phyloP scores from a whole-genome alignment of 73 alveolate species.

The Paramecium biaurelia region DNA sequence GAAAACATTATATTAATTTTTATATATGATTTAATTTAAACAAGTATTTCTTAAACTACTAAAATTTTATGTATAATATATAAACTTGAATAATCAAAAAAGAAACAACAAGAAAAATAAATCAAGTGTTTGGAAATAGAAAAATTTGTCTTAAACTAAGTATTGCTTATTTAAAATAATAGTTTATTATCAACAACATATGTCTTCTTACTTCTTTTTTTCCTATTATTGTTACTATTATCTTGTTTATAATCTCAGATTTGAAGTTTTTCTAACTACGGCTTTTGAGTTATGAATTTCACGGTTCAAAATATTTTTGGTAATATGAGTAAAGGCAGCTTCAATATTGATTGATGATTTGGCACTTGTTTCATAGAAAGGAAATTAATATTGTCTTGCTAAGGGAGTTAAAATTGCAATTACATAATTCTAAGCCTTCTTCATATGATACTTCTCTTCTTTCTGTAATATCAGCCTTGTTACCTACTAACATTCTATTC shows the following conservation, averaged over 20 bases:
- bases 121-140: no score
- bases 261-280: constrained; percentile 6
- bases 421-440: constrained; percentile 76
- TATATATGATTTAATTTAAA: no score
- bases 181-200: neutral
- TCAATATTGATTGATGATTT: constrained; percentile 54
- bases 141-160: no score
- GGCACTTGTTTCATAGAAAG: constrained; percentile 60
- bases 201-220: neutral
- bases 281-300: constrained; percentile 3
- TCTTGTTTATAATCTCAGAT: neutral
- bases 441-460: constrained; percentile 78
- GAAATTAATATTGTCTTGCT: constrained; percentile 44
- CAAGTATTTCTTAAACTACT: no score
- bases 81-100: no score
- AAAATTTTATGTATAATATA: no score
- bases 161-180: neutral
- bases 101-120: no score
- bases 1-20: no score
- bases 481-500: constrained; percentile 81
- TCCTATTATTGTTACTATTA: neutral
- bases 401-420: neutral
- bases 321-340: constrained; percentile 44
- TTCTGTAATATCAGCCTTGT: constrained; percentile 85
- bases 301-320: constrained; percentile 5